Percentiles rank a stretch among this genome's conserved stretches.
Evolutionary conservation across 176 grass and related monocot species (phyloP).

Genomic region (Zea luxurians): DNA sequence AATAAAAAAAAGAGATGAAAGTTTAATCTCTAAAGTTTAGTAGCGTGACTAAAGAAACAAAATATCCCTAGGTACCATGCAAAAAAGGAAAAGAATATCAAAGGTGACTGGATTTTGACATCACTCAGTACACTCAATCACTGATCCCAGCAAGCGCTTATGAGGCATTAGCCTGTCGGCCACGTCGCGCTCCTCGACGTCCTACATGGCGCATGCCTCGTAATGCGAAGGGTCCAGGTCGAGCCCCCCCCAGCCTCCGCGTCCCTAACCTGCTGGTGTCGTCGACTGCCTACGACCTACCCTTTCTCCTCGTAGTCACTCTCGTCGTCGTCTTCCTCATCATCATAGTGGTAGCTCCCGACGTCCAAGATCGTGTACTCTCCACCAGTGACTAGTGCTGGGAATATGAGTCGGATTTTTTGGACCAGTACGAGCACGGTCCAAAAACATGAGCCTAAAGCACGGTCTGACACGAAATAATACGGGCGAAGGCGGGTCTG

Average conservation of each 20-base stretch:
- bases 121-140: constrained; percentile 26
- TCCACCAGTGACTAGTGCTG: constrained; percentile 35
- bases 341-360: constrained; percentile 56
- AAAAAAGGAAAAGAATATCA: not conserved
- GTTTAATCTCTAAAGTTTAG: too few relatives aligned
- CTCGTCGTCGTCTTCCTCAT: constrained; percentile 46
- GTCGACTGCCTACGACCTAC: constrained; percentile 31
- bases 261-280: constrained; percentile 42
- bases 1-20: too few relatives aligned
- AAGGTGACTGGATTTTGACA: not conserved
- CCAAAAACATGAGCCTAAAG: too few relatives aligned
- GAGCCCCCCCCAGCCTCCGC: constrained; percentile 9
- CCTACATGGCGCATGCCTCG: not conserved
- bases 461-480: too few relatives aligned
- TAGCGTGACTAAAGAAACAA: too few relatives aligned
- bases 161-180: constrained; percentile 56
- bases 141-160: constrained; percentile 58
- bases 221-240: constrained; percentile 39
- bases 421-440: too few relatives aligned
- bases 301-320: constrained; percentile 44
- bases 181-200: constrained; percentile 74
- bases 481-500: too few relatives aligned
- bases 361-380: constrained; percentile 64
- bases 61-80: not conserved
- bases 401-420: too few relatives aligned